Conservation (phyloP, 73 alveolate genomes). For the Durusdinium trenchii region DNA sequence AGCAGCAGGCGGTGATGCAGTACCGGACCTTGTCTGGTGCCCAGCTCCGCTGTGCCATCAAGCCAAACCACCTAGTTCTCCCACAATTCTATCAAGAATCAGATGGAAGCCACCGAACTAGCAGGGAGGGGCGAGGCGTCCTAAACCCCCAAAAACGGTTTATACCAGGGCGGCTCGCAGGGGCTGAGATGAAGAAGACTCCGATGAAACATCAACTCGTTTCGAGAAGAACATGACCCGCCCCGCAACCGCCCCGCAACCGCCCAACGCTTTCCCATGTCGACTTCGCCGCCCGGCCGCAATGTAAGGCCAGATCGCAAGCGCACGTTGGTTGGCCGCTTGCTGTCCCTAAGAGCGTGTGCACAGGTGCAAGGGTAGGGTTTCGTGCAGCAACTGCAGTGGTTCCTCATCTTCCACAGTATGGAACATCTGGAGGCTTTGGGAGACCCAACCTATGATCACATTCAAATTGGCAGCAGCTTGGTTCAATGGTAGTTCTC, state of each 20-base stretch:
- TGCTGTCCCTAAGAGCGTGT: constrained; percentile 71
- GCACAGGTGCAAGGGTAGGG: constrained; percentile 52
- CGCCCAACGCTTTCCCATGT: too few species aligned
- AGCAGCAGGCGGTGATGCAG: constrained; percentile 70
- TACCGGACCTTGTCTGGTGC: constrained; percentile 48
- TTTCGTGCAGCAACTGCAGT: background rate
- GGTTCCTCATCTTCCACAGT: background rate
- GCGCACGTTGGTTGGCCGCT: constrained; percentile 83
- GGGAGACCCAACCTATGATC: constrained; percentile 49
- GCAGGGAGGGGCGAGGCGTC: too few species aligned
- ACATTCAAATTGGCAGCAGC: constrained; percentile 59
- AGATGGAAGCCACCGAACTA: background rate
- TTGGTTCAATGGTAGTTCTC: background rate
- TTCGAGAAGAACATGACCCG: too few species aligned
- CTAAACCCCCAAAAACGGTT: too few species aligned
- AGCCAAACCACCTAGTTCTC: too few species aligned
- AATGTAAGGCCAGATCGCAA: constrained; percentile 86
- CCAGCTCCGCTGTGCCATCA: too few species aligned
- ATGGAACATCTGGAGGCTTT: background rate
- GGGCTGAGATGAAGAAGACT: too few species aligned
- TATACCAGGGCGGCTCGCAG: too few species aligned
- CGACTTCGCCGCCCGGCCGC: too few species aligned
- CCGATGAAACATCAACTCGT: too few species aligned
- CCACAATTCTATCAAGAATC: too few species aligned
- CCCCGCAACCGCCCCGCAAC: too few species aligned